Evolutionary conservation across 371 early-diverging fungal species (phyloP).

Genomic region (Zychaea mexicana): DNA sequence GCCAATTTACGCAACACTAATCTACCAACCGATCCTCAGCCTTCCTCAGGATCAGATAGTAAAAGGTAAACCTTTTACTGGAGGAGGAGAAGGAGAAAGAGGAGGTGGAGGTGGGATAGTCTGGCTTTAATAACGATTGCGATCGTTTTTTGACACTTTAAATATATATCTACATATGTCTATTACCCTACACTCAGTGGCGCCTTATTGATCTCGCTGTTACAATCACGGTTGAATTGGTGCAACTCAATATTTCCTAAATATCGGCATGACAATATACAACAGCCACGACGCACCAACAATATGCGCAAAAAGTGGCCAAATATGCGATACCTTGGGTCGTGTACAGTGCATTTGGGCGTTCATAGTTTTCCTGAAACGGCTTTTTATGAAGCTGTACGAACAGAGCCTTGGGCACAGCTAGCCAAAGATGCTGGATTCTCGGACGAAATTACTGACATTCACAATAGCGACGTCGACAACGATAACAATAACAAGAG

Average conservation of each 20-base stretch:
- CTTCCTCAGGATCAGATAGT: constrained; percentile 4
- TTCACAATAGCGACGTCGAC: background rate
- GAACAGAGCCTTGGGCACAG: constrained; percentile 29
- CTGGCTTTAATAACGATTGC: too few species aligned
- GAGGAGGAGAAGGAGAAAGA: background rate
- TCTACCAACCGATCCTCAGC: constrained; percentile 18
- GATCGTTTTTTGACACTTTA: too few species aligned
- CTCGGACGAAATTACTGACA: background rate
- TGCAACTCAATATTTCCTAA: constrained; percentile 33
- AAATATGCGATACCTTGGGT: constrained; percentile 37
- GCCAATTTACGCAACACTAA: constrained; percentile 21
- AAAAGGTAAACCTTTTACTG: constrained; percentile 10
- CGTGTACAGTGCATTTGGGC: constrained; percentile 36
- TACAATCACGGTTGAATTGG: constrained; percentile 52
- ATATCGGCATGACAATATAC: constrained; percentile 37
- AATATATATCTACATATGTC: background rate
- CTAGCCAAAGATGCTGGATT: constrained; percentile 18
- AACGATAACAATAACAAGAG: background rate
- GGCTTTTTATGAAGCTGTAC: constrained; percentile 39
- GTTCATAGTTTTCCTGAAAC: constrained; percentile 45
- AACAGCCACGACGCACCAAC: constrained; percentile 38
- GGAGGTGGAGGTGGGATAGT: too few species aligned
- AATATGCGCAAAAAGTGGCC: constrained; percentile 45
- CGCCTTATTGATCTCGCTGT: constrained; percentile 34
- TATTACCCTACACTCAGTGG: background rate